Base-by-base conservation (phyloP, 2,329 filamentous ascomycete genomes). In the Penicillium digitatum region DNA sequence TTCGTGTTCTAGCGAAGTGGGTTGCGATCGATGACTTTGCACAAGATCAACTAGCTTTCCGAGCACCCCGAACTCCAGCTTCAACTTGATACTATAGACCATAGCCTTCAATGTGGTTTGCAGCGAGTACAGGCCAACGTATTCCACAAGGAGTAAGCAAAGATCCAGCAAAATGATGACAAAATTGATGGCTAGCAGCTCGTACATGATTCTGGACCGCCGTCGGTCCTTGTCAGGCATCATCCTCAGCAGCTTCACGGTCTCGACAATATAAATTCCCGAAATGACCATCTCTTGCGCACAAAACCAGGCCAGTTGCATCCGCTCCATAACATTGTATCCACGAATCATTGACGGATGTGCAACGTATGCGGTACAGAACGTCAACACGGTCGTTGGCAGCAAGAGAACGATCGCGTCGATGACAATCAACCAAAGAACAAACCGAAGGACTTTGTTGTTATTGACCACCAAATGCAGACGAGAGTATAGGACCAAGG, bases 401-500 rank as follows among this genome's bases (percentile, higher is more conserved):
- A 80, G 70, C 57, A 85, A 78, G 24, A 83, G 70, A 24, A 84
- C 58, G 39, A 84, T 48, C 5, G 74, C 76, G 61, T 85, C 76
- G 63, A 79, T 63, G 44, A 84, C 77, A 57, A 87, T 86, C 76
- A 86, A 81, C 57, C 68, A 77, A 0, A 84, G 73, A 0, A 83
- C 76, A 38, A 74, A 73, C 20, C 75, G 77, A 3, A 86, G 69
- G 2, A 80, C 64, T 0, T 64, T 68, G 5, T 70, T 71, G 42
- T 79, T 81, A 42, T 78, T 78, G 0, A 82, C 72, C n/a, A 87
- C 75, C 9, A 87, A 73, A 62, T 86, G 82, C 1, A 87, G 76
- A 8, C 84, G 78, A 0, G 83, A 86, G 72, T 82, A 87, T 1
- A 87, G 73, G 0, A 87, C 83, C n/a, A 86, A 61, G 0, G 80